These are phyloP conservation scores for Fagopyrum esculentum DNA, from an alignment of 148 eudicot species.

Conservation along the genomic window DNA sequence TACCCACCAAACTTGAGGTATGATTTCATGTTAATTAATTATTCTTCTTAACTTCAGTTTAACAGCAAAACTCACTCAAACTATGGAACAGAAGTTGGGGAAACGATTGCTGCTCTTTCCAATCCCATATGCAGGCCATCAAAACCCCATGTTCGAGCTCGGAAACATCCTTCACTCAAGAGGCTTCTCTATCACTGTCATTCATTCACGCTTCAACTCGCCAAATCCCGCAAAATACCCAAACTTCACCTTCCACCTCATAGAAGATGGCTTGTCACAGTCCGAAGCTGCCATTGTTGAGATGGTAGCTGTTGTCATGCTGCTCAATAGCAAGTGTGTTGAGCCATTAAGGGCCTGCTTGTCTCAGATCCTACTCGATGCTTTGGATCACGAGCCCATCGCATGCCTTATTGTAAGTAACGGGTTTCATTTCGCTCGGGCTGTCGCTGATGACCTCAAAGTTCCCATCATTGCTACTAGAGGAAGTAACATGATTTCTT, in stretches of 20 bases:
- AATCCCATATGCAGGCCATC: constrained; percentile 2
- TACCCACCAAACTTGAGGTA: too few species aligned
- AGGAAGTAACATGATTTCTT: constrained; percentile 21
- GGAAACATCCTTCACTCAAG: constrained; percentile 20
- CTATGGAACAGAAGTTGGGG: background rate
- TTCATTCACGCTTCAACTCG: constrained; percentile 29
- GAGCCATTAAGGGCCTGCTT: constrained; percentile 29
- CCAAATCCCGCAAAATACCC: constrained; percentile 20
- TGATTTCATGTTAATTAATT: too few species aligned
- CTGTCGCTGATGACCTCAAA: constrained; percentile 37
- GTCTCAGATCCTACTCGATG: constrained; percentile 20
- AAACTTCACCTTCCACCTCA: constrained; percentile 25
- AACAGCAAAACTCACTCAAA: background rate
- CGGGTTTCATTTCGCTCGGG: constrained; percentile 29
- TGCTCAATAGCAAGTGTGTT: constrained; percentile 20
- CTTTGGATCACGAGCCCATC: constrained; percentile 19
- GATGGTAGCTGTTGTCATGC: background rate
- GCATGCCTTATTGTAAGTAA: constrained; percentile 53
- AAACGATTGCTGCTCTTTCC: constrained; percentile 6
- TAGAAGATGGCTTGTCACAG: constrained; percentile 22
- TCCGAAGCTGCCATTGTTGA: background rate
- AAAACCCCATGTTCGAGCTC: constrained; percentile 11
- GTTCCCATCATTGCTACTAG: constrained; percentile 50
- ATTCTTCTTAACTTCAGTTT: background rate
- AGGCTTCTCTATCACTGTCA: constrained; percentile 27